phyloP scores from a whole-genome alignment of 23 red algal genomes.

The Cyanidiococcus yangmingshanensis region DNA sequence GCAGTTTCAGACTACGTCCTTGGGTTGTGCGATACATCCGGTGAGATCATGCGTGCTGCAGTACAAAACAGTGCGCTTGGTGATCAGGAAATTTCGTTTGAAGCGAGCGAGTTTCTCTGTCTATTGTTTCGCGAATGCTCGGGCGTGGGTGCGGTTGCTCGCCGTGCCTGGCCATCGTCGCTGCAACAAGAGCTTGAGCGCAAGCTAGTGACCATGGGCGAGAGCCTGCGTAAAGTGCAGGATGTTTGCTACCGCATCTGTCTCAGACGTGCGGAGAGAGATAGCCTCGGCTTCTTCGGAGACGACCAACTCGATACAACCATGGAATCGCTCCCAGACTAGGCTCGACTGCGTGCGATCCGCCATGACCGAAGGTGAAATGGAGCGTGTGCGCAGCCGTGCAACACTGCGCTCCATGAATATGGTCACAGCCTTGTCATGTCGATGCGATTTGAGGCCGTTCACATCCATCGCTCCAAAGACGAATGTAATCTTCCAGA shows the following conservation, averaged over 20 bases:
- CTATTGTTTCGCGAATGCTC: not conserved
- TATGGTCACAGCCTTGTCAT: too few species aligned
- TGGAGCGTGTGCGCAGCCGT: too few species aligned
- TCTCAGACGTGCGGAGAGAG: slow-evolving; percentile 11
- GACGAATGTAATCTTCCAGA: too few species aligned
- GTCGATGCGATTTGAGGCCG: too few species aligned
- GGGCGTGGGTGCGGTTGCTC: not conserved
- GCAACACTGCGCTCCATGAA: too few species aligned
- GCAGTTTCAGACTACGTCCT: slow-evolving; percentile 55
- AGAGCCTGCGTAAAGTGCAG: slow-evolving; percentile 4
- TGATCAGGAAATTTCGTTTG: not conserved
- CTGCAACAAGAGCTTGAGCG: not conserved
- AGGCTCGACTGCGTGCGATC: too few species aligned
- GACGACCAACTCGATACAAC: too few species aligned
- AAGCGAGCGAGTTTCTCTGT: not conserved
- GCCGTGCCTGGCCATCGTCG: not conserved
- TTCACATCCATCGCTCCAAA: too few species aligned
- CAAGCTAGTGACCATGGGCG: slow-evolving; percentile 7
- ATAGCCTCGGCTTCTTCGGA: too few species aligned
- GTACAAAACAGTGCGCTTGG: slow-evolving; percentile 21
- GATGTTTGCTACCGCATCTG: slow-evolving; percentile 7
- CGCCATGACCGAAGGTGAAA: too few species aligned
- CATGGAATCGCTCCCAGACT: too few species aligned
- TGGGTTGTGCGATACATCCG: slow-evolving; percentile 62
- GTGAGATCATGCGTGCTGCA: slow-evolving; percentile 80